Evolutionary conservation across 305 asterid genomes (phyloP).

Genomic region (Fraxinus albicans): DNA sequence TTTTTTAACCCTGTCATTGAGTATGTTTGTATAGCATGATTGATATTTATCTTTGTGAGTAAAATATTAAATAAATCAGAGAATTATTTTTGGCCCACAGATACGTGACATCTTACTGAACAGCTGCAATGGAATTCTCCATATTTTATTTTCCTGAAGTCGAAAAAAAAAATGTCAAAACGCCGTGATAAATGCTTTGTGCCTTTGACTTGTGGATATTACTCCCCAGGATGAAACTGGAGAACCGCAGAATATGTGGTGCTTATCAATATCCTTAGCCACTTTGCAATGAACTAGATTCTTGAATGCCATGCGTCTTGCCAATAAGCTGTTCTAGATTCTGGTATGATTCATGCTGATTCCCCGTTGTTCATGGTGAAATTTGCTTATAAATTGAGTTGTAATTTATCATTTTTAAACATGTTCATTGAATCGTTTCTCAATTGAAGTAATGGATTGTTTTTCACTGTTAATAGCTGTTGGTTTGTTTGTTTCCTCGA

Average conservation of each 20-base stretch:
- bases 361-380: background rate
- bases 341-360: background rate
- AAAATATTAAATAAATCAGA: too few relatives aligned
- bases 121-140: background rate
- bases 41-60: background rate
- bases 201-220: background rate
- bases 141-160: background rate
- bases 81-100: background rate
- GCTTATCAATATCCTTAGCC: background rate
- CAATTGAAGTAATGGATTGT: background rate
- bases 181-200: background rate
- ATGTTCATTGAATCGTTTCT: background rate
- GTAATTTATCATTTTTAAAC: background rate
- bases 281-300: background rate
- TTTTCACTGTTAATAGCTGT: background rate
- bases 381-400: background rate
- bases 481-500: background rate
- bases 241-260: background rate
- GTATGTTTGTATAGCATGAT: too few relatives aligned
- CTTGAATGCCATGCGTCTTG: background rate
- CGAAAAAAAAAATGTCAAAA: background rate
- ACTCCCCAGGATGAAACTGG: background rate
- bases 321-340: background rate
- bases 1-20: too few relatives aligned
- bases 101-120: background rate